Evolutionary conservation across 768 basidiomycete species (phyloP), one percentile per base, ranked within the genome.

Genomic region (Leccinum subgranulosum): DNA sequence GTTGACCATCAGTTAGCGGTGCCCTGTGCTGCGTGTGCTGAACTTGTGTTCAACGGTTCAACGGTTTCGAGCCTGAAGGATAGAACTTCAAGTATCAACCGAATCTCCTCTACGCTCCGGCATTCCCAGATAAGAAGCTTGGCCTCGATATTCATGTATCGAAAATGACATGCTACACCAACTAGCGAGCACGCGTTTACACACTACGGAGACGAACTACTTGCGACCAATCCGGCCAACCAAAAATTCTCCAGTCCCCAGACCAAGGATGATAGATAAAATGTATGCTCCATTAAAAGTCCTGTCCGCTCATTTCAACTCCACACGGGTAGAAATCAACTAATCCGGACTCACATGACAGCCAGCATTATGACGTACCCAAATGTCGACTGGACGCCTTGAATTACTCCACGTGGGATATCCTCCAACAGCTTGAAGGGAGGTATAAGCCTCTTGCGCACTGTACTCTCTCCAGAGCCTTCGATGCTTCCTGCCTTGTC

Each of bases 211-310:
- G 50, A 23, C 23, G 23, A 23, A 3, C 36, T 60, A 28, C 47
- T 43, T 46, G 51, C 57, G 66, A 17, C 74, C 78, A 39, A 84
- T 73, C 56, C 87, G 77, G 9, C 87, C 87, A 63, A 91, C 89
- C 31, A 86, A 55, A 17, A 84, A 70, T 74, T 95, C 93, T 11
- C 92, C 94, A 17, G 88, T 69, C 9, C 84, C 87, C 29, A 88
- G 73, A 1, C 92, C 92, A 2, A 83, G 54, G 14, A 93, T 68
- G 59, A 94, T 82, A 11, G 86, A 78, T 33, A 94, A 81, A 55
- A 94, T 78, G 66, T 83, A 95, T 27, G 83, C 86, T 5, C 81
- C 86, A 62, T 93, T 85, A 74, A 89, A 94, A 6, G 89, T 89
- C 94, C 92, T 95, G 66, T 54, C 60, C 47, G 60, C 10, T 36